Evolutionary conservation across 768 basidiomycete species (phyloP).

Genomic region (Mycena kentingensis): DNA sequence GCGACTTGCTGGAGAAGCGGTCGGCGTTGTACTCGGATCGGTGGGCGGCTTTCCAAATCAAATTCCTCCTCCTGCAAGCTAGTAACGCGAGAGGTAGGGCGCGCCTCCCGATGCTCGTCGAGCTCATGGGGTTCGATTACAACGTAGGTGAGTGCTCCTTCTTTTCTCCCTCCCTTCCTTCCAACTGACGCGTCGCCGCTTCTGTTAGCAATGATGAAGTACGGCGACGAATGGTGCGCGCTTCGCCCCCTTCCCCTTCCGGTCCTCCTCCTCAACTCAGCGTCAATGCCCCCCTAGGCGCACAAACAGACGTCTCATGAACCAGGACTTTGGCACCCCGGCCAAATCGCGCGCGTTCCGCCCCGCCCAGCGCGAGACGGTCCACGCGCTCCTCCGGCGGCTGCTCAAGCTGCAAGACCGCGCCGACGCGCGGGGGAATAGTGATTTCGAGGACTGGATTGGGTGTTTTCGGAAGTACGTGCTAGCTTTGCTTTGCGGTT

Average conservation of each 20-base stretch:
- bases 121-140: constrained; percentile 17
- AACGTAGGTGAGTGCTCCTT: background rate
- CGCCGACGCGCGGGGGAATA: background rate
- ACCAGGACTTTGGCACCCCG: constrained; percentile 1
- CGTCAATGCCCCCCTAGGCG: no score
- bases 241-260: background rate
- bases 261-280: no score
- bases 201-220: constrained; percentile 8
- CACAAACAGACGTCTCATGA: constrained; percentile 8
- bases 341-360: background rate
- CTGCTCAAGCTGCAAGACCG: constrained; percentile 5
- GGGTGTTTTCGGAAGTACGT: constrained; percentile 3
- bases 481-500: background rate
- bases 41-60: constrained; percentile 22
- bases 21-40: constrained; percentile 43
- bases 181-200: background rate
- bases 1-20: constrained; percentile 40
- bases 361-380: constrained; percentile 3
- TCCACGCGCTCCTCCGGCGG: constrained; percentile 14
- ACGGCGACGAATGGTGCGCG: constrained; percentile 12
- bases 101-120: constrained; percentile 10
- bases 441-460: background rate
- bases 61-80: background rate
- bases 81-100: constrained; percentile 3
- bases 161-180: background rate